Evolutionary conservation across 1,139 yeast genomes (phyloP), one percentile per base, ranked within the genome.

Genomic region (Oligophagozyma castellii): DNA sequence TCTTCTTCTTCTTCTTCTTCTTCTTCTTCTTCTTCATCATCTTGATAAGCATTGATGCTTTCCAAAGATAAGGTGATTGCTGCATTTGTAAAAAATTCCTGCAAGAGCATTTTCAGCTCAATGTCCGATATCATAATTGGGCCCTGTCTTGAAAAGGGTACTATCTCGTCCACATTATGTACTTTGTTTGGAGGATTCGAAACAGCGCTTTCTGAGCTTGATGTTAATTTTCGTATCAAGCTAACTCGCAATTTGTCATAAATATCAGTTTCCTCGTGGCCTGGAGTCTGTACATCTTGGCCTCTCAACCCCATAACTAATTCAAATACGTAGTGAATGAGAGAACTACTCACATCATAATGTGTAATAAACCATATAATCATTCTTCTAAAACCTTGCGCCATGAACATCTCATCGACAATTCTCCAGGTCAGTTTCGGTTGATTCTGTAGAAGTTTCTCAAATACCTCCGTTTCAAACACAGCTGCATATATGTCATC

Each of bases 281-380:
- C n/a, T n/a, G n/a, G n/a, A n/a, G n/a, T n/a, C n/a, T n/a, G n/a
- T n/a, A n/a, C n/a, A n/a, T n/a, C n/a, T n/a, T n/a, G n/a, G 1
- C 79, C 80, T 34, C 83, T 53, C 12, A 57, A 41, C 0, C 73
- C 77, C 30, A 65, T 59, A 5, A 73, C 56, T 12, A 76, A 47
- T 42, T 73, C 78, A 48, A 65, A 74, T 7, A 75, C 61, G 44
- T 75, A 77, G 42, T 72, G 73, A 11, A 70, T 58, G 25, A 70
- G 44, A 31, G 73, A 63, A 32, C 72, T 65, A 29, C 70, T 70
- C 19, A 72, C 45, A 26, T 66, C 61, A 42, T 60, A 42, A 44
- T 73, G 79, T 1, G 83, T 71, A 11, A 77, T 44, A 36, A 66
- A 70, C 80, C 81, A 73, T 22, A 77, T 70, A n/a, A 74, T 45